These are phyloP conservation scores for Colletotrichum theobromicola DNA, from an alignment of 2,329 filamentous ascomycete genomes.

Conservation along the genomic window DNA sequence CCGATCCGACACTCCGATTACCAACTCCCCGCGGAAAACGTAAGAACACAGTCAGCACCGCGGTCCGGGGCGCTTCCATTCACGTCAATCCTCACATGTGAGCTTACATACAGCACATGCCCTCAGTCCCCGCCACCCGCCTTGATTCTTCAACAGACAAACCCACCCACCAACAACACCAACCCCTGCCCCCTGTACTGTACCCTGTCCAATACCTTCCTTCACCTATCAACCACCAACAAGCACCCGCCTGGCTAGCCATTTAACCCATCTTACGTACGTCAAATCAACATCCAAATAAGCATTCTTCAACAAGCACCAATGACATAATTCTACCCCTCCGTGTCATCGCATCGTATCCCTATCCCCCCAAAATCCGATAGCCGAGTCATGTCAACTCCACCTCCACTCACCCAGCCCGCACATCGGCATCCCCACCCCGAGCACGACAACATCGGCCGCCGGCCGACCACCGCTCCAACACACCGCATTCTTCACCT, in stretches of 20 bases:
- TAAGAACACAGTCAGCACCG: not conserved
- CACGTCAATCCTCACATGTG: not conserved
- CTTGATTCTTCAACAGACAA: not conserved
- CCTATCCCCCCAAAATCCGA: not conserved
- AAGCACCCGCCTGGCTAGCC: not conserved
- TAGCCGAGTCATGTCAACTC: conserved; percentile 15
- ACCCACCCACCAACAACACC: not conserved
- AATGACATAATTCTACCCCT: not conserved
- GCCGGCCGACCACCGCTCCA: not conserved
- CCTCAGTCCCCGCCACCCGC: not conserved
- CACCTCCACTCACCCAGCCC: not conserved
- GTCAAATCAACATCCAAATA: not conserved
- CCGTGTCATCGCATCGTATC: not conserved
- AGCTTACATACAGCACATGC: not conserved
- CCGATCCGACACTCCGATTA: not conserved
- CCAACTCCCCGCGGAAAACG: not conserved
- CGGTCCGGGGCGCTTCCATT: not conserved
- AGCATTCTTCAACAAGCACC: not conserved
- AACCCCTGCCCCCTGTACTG: not conserved
- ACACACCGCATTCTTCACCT: not conserved
- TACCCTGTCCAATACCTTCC: not conserved
- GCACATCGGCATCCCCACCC: not conserved
- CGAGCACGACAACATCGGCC: not conserved
- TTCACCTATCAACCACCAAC: not conserved
- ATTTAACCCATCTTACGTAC: not conserved